These are phyloP conservation scores for Lumnitzera racemosa DNA, from an alignment of 345 rosid species.

Conservation along the genomic window DNA sequence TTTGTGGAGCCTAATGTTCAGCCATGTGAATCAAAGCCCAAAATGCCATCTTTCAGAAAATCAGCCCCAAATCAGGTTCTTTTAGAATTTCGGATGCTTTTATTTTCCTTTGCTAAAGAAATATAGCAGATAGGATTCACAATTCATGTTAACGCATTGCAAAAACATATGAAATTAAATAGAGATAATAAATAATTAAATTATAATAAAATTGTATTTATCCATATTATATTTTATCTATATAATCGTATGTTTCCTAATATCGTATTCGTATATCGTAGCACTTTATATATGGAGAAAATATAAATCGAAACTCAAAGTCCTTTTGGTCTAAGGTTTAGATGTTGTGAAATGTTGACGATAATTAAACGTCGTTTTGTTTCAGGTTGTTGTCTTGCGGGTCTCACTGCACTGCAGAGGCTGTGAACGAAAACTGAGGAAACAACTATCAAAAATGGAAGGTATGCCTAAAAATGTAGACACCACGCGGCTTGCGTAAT, in stretches of 20 bases:
- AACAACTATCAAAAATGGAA: slow-evolving; percentile 86
- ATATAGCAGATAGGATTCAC: neutral
- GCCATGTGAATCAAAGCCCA: slow-evolving; percentile 11
- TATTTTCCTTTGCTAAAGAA: neutral
- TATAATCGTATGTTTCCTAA: too few species aligned
- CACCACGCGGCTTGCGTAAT: too few species aligned
- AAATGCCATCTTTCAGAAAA: slow-evolving; percentile 21
- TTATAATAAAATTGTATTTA: too few species aligned
- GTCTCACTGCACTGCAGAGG: slow-evolving; percentile 94
- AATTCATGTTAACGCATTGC: too few species aligned
- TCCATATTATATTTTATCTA: too few species aligned
- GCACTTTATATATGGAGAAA: too few species aligned
- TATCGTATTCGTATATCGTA: too few species aligned
- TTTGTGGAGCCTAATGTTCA: slow-evolving; percentile 9
- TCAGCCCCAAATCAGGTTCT: slow-evolving; percentile 48
- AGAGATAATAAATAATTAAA: too few species aligned
- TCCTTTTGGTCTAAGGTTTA: too few species aligned
- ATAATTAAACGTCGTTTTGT: neutral
- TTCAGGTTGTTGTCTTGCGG: slow-evolving; percentile 76
- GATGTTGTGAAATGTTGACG: neutral
- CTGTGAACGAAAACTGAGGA: slow-evolving; percentile 81
- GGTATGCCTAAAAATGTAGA: slow-evolving; percentile 24
- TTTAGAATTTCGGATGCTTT: neutral
- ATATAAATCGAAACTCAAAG: too few species aligned
- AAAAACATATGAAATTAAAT: too few species aligned